Base-by-base conservation (phyloP, 1,284 basidiomycete genomes). In the Puccinia hordei region DNA sequence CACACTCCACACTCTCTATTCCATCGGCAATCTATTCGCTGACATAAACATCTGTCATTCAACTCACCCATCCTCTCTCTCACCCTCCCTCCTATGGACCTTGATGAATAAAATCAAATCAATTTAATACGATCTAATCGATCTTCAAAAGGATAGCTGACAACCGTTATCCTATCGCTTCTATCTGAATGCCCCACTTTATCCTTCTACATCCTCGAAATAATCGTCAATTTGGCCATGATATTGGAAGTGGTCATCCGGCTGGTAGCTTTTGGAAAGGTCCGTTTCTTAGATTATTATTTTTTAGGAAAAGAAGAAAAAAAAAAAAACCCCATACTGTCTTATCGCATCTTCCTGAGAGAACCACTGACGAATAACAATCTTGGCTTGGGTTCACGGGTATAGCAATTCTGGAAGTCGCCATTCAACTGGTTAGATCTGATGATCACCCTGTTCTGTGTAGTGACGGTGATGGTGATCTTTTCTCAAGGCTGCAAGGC, bases 381-480 rank as follows among this genome's bases (percentile, higher is more conserved):
- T n/a, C n/a, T n/a, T n/a, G n/a, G n/a, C n/a, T n/a, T n/a, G n/a
- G n/a, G n/a, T n/a, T n/a, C n/a, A 17, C 22, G 17, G 24, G 5
- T 71, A 17, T 84, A 97, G 95, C 93, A 95, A 93, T 97, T 97
- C 87, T 96, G 94, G 91, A 92, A 91, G 86, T 95, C 94, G 22
- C 90, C 91, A 19, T 94, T 93, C 87, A 97, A 97, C 85, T 87
- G 93, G 55, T 88, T 95, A 84, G 94, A 97, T 85, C 88, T 96
- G 19, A 88, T 92, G 68, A 88, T 97, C 66, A 95, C 94, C 0
- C 82, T 89, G 22, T 93, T 98, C 86, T 97, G 95, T 85, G 90
- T 90, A 10, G 85, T 96, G 82, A 98, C 95, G 0, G 87, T 98
- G 24, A 87, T 95, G 49, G 89, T 96, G 17, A 90, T 98, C 68